Conservation (phyloP, 306 rosid genomes). For the Acacia confusa region DNA sequence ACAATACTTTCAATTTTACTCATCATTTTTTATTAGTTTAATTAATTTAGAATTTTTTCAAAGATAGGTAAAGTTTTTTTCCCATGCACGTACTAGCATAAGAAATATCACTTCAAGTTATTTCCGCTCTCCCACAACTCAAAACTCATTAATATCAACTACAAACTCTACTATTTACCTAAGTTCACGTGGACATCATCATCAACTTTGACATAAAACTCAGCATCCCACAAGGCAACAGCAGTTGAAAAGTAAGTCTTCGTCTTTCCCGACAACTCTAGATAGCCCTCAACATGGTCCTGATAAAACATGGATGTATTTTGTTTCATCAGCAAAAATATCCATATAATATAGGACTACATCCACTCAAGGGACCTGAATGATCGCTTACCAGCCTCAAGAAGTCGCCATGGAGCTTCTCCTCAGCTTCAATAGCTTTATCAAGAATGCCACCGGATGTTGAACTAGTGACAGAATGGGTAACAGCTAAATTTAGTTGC, state of each 20-base stretch:
- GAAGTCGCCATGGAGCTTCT: constrained; percentile 66
- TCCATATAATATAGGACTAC: neutral
- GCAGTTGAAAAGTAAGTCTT: constrained; percentile 59
- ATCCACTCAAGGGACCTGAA: constrained; percentile 25
- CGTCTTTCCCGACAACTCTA: constrained; percentile 65
- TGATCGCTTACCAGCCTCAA: constrained; percentile 77
- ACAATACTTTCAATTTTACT: too few relatives aligned
- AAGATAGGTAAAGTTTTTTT: neutral
- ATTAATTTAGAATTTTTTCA: neutral
- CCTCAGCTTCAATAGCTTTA: constrained; percentile 80
- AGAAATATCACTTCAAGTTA: neutral
- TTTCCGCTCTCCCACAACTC: neutral
- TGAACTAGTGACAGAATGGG: constrained; percentile 43
- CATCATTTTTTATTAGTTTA: neutral
- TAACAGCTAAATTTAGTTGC: constrained; percentile 16
- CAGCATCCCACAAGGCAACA: constrained; percentile 67
- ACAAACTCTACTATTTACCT: constrained; percentile 44
- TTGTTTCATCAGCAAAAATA: constrained; percentile 22
- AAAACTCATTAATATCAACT: neutral
- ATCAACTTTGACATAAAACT: constrained; percentile 81
- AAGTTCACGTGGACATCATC: constrained; percentile 90
- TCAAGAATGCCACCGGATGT: constrained; percentile 87
- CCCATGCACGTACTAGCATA: neutral
- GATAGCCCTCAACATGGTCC: constrained; percentile 64
- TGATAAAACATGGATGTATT: constrained; percentile 33